Evolutionary conservation across 139 green algal genomes (phyloP), one percentile per base, ranked within the genome.

Genomic region (Tetratostichococcus sp.): DNA sequence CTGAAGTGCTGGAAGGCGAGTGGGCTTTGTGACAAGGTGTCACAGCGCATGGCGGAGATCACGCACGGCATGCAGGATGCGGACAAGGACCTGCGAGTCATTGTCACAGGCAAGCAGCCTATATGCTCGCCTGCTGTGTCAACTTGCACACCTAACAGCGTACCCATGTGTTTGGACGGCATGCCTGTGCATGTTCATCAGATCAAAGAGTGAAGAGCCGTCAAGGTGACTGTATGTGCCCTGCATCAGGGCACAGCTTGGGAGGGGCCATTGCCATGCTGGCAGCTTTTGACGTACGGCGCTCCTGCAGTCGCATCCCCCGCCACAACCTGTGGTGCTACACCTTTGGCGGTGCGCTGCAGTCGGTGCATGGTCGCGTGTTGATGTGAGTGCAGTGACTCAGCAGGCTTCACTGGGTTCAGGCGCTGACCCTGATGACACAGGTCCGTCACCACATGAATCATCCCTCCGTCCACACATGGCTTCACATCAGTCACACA

Each of bases 251-350:
- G 22, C 83, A 87, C 69, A 80, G 70, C 6, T 66, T 87, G 73
- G 83, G 83, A 25, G 83, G 83, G 28, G 83, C 81, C 5, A 43
- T 87, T 39, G 83, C 83, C 39, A 73, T 58, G 28, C 73, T 86
- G 67, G 79, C 73, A 3, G 77, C 81, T 2, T 79, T 72, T n/a
- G 77, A 84, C 31, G 17, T 76, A 4, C 25, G 43, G 30, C 68
- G 34, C 35, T 34, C 28, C 3, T 59, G 35, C 66, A n/a, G 16
- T n/a, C 66, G 21, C 2, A 43, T 30, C 3, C 4, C 21, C 22
- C 66, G 32, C 31, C 25, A 62, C 32, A 19, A 31, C 30, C 30
- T 71, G 21, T 42, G 17, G 34, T 65, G 28, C 33, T 82, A 75
- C 70, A 82, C 83, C n/a, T 89, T 83, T 77, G 83, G 86, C 30